Conservation (phyloP, 352 stramenopile genomes). For the Globisporangium nunn region DNA sequence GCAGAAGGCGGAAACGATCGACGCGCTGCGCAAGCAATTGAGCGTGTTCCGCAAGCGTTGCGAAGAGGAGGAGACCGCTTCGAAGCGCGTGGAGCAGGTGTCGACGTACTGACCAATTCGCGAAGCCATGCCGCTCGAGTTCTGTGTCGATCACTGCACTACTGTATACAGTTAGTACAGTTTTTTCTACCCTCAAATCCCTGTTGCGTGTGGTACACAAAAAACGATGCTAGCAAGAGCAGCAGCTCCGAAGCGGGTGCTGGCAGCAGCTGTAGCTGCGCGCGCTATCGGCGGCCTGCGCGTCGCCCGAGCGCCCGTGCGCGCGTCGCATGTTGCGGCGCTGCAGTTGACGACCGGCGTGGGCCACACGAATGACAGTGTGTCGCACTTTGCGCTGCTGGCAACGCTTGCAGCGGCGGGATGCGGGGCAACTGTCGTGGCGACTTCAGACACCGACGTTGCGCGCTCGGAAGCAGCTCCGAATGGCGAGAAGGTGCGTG, state of each 20-base stretch:
- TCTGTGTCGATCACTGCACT: no score
- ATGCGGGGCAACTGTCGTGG: not conserved
- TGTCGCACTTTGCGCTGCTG: not conserved
- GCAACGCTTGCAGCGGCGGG: not conserved
- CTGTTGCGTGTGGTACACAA: no score
- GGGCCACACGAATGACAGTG: not conserved
- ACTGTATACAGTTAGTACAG: no score
- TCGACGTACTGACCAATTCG: conserved; percentile 10
- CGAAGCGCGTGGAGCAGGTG: conserved; percentile 30
- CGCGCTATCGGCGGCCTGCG: not conserved
- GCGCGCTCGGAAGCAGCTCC: not conserved
- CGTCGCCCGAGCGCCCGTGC: not conserved
- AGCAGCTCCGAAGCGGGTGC: not conserved
- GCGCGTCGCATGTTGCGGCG: not conserved
- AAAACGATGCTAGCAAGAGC: not conserved
- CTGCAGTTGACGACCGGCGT: not conserved
- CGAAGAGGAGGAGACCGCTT: conserved; percentile 76
- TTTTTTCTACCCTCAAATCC: no score
- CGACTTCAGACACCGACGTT: not conserved
- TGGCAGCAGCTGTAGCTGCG: not conserved
- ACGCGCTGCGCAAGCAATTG: conserved; percentile 76
- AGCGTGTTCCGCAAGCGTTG: conserved; percentile 71
- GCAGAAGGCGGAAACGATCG: conserved; percentile 89
- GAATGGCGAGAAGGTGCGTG: not conserved
- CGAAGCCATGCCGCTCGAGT: no score